Conservation (phyloP, 371 early-diverging fungal genomes). For the Caulochytrium protostelioides region DNA sequence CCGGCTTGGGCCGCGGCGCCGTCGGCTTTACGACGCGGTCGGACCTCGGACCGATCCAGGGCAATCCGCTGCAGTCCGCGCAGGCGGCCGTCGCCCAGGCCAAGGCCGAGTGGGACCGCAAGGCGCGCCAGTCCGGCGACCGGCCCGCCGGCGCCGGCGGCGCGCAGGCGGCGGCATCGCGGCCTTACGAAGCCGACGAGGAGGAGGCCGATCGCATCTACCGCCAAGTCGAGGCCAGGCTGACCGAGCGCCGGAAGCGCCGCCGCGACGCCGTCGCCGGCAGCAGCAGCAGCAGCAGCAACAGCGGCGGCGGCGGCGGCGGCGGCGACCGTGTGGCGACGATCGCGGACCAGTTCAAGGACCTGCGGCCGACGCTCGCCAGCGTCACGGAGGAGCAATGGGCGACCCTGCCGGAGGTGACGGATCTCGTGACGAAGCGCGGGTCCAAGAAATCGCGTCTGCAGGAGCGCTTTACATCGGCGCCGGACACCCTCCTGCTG, state of each 20-base stretch:
- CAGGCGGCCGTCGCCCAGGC: constrained; percentile 23
- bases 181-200: constrained; percentile 84
- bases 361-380: constrained; percentile 60
- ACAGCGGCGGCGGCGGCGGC: too few relatives aligned
- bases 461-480: constrained; percentile 48
- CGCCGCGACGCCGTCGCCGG: constrained; percentile 25
- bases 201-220: constrained; percentile 91
- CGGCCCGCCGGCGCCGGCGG: constrained; percentile 3
- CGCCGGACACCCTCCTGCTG: constrained; percentile 62
- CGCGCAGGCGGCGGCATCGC: constrained; percentile 10
- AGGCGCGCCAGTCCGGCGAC: constrained; percentile 2
- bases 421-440: constrained; percentile 63
- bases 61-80: constrained; percentile 4
- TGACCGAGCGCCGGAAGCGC: constrained; percentile 60
- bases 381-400: constrained; percentile 65
- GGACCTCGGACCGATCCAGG: constrained; percentile 76
- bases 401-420: constrained; percentile 78
- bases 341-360: constrained; percentile 75
- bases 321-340: too few relatives aligned
- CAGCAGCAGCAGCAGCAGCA: too few relatives aligned
- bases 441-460: constrained; percentile 38
- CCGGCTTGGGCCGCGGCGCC: constrained; percentile 88
- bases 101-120: constrained; percentile 5
- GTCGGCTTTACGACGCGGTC: constrained; percentile 94
- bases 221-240: constrained; percentile 65